Percentiles rank a stretch among this genome's conserved stretches.
These are phyloP conservation scores for Ganoderma resinaceum DNA, from an alignment of 1,284 basidiomycete genomes.

Conservation along the genomic window DNA sequence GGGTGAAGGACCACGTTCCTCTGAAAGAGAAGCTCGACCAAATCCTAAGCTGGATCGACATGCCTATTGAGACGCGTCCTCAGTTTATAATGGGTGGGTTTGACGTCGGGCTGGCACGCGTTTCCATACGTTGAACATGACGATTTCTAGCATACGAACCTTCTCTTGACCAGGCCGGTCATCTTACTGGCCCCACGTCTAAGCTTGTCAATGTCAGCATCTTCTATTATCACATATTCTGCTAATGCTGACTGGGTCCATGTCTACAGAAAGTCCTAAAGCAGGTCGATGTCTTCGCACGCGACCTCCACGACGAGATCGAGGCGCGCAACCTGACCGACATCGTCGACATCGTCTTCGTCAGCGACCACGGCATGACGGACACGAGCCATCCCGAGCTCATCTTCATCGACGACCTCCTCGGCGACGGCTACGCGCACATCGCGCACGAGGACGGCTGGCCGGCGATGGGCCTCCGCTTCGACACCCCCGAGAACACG, in stretches of 20 bases:
- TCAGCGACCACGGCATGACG: conserved; percentile 95
- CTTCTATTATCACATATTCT: not conserved
- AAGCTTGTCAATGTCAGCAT: conserved; percentile 69
- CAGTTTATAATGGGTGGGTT: conserved; percentile 78
- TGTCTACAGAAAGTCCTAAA: conserved; percentile 63
- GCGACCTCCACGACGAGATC: conserved; percentile 67
- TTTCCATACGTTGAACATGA: not conserved
- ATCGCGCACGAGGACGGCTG: conserved; percentile 85
- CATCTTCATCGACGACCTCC: conserved; percentile 84
- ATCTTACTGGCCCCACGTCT: conserved; percentile 79
- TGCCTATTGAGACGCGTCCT: conserved; percentile 72
- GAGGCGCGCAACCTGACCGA: conserved; percentile 78
- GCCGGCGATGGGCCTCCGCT: conserved; percentile 87
- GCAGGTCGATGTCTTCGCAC: conserved; percentile 80
- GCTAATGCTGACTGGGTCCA: conserved; percentile 1
- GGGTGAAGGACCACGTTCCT: conserved; percentile 63
- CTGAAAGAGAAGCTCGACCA: conserved; percentile 75
- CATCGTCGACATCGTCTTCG: conserved; percentile 89
- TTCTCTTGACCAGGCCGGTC: conserved; percentile 84
- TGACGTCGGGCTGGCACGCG: not conserved
- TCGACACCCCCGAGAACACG: conserved; percentile 63
- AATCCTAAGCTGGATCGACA: conserved; percentile 80
- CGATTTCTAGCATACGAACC: conserved; percentile 69
- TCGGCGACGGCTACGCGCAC: conserved; percentile 71
- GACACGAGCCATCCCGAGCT: conserved; percentile 80